Percentiles rank a stretch among this genome's conserved stretches.
These are phyloP conservation scores for Ophiostoma australiae DNA, from an alignment of 2,329 filamentous ascomycete genomes.

Conservation along the genomic window DNA sequence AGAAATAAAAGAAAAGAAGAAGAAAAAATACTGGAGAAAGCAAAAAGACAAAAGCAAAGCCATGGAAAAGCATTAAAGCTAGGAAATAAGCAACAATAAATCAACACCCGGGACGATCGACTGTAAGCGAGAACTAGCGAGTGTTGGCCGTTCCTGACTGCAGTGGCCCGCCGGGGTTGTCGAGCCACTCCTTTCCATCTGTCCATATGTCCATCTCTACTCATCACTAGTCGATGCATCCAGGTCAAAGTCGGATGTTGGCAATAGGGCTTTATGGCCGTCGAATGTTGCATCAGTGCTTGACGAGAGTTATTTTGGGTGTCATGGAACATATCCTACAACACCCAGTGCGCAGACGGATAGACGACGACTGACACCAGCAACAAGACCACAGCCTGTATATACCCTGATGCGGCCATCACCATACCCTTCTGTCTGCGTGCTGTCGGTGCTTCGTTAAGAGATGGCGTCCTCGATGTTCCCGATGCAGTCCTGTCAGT, in stretches of 20 bases:
- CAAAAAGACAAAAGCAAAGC: neutral
- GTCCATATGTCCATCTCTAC: neutral
- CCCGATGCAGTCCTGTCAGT: neutral
- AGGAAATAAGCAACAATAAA: neutral
- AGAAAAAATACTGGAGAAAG: neutral
- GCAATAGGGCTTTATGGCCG: no score
- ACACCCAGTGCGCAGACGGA: neutral
- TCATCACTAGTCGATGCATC: neutral
- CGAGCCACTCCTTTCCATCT: neutral
- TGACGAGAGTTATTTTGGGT: no score
- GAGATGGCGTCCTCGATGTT: neutral
- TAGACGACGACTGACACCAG: neutral
- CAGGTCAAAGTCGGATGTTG: neutral
- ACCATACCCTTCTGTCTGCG: neutral
- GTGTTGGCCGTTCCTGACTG: neutral
- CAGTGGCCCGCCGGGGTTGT: neutral
- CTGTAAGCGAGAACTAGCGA: neutral
- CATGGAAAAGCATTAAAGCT: neutral
- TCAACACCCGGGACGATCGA: neutral
- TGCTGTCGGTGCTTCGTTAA: neutral
- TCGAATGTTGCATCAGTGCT: neutral
- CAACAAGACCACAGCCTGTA: neutral
- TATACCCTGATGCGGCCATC: slow-evolving; percentile 5
- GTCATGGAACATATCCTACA: neutral
- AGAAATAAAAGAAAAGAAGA: neutral